These are phyloP conservation scores for Harringtonia aguacate DNA, from an alignment of 2,329 filamentous ascomycete species.

Conservation along the genomic window DNA sequence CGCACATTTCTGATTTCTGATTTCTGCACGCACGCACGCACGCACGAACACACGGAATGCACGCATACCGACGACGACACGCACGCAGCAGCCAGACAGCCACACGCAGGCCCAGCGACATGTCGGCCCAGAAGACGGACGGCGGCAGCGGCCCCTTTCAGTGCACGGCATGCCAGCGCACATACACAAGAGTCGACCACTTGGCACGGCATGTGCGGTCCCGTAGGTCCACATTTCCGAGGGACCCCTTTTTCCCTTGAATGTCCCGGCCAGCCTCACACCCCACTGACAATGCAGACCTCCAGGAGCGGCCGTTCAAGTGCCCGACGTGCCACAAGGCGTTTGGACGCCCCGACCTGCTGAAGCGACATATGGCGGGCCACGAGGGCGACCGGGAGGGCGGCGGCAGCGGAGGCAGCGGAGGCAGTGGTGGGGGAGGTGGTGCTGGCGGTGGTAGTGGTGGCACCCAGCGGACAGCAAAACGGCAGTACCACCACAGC, in stretches of 20 bases:
- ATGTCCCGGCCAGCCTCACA: no score
- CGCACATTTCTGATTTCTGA: no score
- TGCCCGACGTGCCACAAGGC: slow-evolving; percentile 8
- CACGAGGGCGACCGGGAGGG: slow-evolving; percentile 3
- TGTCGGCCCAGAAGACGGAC: not conserved
- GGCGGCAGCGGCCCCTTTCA: slow-evolving; percentile 7
- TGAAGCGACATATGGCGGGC: slow-evolving; percentile 7
- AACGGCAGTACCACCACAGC: no score
- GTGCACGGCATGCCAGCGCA: slow-evolving; percentile 8
- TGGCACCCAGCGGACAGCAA: slow-evolving; percentile 8
- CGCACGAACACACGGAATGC: no score
- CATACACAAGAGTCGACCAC: slow-evolving; percentile 10
- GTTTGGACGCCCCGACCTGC: slow-evolving; percentile 8
- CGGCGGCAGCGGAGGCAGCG: not conserved
- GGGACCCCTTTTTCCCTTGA: not conserved
- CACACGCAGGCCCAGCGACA: no score
- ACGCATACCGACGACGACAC: no score
- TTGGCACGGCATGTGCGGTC: slow-evolving; percentile 10
- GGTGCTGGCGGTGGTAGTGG: no score
- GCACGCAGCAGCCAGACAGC: no score
- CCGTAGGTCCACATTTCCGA: not conserved
- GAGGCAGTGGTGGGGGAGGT: no score
- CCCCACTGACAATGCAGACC: no score
- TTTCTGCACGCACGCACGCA: no score
- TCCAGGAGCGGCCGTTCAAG: slow-evolving; percentile 9